These are phyloP conservation scores for Magnaporthiopsis incrustans DNA, from an alignment of 2,329 filamentous ascomycete genomes.

Conservation along the genomic window DNA sequence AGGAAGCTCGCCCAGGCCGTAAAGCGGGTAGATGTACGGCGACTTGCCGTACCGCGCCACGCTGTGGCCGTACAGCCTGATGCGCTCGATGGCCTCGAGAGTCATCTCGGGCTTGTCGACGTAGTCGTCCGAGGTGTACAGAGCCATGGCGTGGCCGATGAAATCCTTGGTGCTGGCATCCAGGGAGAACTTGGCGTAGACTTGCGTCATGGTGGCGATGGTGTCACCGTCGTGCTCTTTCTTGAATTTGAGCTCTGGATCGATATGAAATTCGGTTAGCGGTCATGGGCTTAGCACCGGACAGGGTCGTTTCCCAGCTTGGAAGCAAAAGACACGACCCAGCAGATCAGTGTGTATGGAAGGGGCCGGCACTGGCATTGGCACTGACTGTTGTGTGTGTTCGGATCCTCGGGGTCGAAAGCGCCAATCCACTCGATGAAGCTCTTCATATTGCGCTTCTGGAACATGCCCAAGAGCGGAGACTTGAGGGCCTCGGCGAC, in stretches of 20 bases:
- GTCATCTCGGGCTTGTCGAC: constrained; percentile 65
- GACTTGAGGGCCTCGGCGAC: constrained; percentile 84
- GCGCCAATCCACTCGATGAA: constrained; percentile 93
- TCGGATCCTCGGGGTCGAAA: constrained; percentile 73
- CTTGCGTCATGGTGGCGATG: constrained; percentile 87
- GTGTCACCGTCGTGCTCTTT: constrained; percentile 14
- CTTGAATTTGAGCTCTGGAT: constrained; percentile 65
- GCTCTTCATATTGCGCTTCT: constrained; percentile 94
- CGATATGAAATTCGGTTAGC: background rate
- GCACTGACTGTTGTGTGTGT: constrained; percentile 76
- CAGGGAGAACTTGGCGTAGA: constrained; percentile 95
- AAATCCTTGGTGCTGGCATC: constrained; percentile 88
- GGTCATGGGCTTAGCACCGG: background rate
- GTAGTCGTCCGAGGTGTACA: constrained; percentile 87
- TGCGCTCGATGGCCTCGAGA: constrained; percentile 81
- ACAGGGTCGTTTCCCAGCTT: too few species aligned
- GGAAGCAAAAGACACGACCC: too few species aligned
- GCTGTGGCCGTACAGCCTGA: constrained; percentile 93
- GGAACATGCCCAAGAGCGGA: constrained; percentile 92
- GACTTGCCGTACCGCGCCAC: constrained; percentile 97
- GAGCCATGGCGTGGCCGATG: constrained; percentile 95
- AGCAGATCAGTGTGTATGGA: too few species aligned
- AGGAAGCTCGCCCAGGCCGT: constrained; percentile 92
- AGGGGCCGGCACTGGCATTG: too few species aligned
- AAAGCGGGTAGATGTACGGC: constrained; percentile 98